Conservation (phyloP, 371 early-diverging fungal species). For the Lichtheimia ornata region DNA sequence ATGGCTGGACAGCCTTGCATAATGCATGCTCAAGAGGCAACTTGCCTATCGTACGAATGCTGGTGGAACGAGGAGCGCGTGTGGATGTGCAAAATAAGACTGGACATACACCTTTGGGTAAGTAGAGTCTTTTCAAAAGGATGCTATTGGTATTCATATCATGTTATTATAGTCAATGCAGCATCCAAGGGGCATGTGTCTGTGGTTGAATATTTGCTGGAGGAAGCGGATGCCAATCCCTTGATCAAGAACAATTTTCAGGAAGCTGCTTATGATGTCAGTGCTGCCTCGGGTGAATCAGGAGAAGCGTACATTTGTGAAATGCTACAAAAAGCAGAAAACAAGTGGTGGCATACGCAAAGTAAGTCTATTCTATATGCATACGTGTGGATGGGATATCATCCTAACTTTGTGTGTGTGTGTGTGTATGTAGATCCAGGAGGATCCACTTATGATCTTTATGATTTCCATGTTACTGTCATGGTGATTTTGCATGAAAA, state of each 20-base stretch:
- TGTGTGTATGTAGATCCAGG: not conserved
- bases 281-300: conserved; percentile 63
- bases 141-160: not conserved
- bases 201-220: conserved; percentile 71
- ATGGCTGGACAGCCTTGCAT: conserved; percentile 88
- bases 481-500: conserved; percentile 69
- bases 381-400: too few species aligned
- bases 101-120: conserved; percentile 81
- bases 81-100: conserved; percentile 64
- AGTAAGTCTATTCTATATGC: not conserved
- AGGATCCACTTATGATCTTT: conserved; percentile 40
- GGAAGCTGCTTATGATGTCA: conserved; percentile 83
- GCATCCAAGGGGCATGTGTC: conserved; percentile 69
- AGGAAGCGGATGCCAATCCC: conserved; percentile 65
- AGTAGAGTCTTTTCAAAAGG: conserved; percentile 11
- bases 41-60: conserved; percentile 57
- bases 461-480: conserved; percentile 61
- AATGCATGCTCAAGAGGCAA: conserved; percentile 73
- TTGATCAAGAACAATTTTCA: conserved; percentile 66
- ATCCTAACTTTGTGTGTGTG: too few species aligned
- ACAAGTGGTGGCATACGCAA: conserved; percentile 38
- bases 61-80: conserved; percentile 59
- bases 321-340: conserved; percentile 62
- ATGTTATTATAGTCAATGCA: conserved; percentile 66
- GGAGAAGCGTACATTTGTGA: conserved; percentile 65